Conservation (phyloP, 2,329 filamentous ascomycete genomes). For the Lachnellula arida region DNA sequence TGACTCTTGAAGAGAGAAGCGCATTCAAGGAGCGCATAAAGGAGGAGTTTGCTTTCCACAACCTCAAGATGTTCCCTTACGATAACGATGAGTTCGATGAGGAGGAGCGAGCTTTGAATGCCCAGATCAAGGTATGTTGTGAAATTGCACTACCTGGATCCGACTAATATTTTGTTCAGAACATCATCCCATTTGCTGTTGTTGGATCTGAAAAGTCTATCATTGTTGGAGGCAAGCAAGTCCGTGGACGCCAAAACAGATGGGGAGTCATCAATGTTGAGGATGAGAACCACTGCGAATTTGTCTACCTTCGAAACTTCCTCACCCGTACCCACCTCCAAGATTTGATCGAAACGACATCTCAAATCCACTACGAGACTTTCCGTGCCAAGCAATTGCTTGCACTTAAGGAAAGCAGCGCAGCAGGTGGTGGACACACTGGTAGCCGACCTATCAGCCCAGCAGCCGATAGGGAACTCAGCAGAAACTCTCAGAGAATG, state of each 20-base stretch:
- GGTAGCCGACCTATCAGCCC: slow-evolving; percentile 93
- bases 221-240: slow-evolving; percentile 94
- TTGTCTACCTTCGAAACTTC: slow-evolving; percentile 97
- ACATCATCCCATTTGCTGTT: slow-evolving; percentile 93
- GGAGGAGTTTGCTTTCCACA: slow-evolving; percentile 99
- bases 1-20: slow-evolving; percentile 91
- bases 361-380: slow-evolving; percentile 99
- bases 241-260: slow-evolving; percentile 95
- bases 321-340: slow-evolving; percentile 96
- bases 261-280: slow-evolving; percentile 99
- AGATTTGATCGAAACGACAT: slow-evolving; percentile 98
- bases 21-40: slow-evolving; percentile 99
- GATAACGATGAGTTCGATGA: slow-evolving; percentile 98
- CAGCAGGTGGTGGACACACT: slow-evolving; percentile 57
- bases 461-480: slow-evolving; percentile 88
- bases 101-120: slow-evolving; percentile 90
- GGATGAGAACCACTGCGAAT: slow-evolving; percentile 99
- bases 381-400: slow-evolving; percentile 99
- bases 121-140: slow-evolving; percentile 81
- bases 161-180: slow-evolving; percentile 49
- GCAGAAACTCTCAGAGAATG: slow-evolving; percentile 94
- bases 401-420: slow-evolving; percentile 96
- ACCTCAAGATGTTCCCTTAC: slow-evolving; percentile 99
- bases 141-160: neutral
- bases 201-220: slow-evolving; percentile 98